Conservation (phyloP, 192 early-diverging fungal species). For the Backusella australiensis region DNA sequence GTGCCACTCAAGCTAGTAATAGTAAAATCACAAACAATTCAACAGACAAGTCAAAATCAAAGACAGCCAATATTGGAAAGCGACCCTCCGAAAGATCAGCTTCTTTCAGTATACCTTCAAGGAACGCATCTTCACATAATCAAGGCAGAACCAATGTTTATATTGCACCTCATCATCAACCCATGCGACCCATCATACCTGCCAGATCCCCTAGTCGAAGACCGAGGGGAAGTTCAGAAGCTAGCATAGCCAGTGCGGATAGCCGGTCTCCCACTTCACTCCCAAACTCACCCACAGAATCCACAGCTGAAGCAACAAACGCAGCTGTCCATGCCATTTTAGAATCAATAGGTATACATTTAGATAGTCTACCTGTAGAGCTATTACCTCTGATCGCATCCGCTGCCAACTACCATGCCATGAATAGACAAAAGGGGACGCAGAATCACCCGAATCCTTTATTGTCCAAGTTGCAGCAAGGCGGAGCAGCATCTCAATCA, state of each 20-base stretch:
- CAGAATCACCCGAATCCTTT: background rate
- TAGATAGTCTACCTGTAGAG: constrained; percentile 15
- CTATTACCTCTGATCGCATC: constrained; percentile 22
- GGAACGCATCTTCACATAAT: background rate
- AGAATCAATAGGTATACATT: constrained; percentile 23
- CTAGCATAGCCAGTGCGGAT: background rate
- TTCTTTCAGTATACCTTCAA: background rate
- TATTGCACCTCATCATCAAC: background rate
- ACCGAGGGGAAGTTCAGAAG: background rate
- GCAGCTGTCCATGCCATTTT: constrained; percentile 11
- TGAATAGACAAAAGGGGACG: constrained; percentile 11
- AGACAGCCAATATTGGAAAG: background rate
- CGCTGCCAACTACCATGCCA: constrained; percentile 19
- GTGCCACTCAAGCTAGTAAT: background rate
- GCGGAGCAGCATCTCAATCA: background rate
- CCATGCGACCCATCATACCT: background rate
- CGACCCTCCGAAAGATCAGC: background rate
- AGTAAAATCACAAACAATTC: background rate
- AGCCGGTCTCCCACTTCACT: background rate
- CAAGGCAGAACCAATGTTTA: background rate
- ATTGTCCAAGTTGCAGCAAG: background rate
- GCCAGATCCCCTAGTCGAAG: background rate
- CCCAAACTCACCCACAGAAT: background rate
- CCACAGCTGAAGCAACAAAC: background rate
- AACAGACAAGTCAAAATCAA: background rate